Conservation (phyloP, 139 green algal species). For the Closterium sp. region DNA sequence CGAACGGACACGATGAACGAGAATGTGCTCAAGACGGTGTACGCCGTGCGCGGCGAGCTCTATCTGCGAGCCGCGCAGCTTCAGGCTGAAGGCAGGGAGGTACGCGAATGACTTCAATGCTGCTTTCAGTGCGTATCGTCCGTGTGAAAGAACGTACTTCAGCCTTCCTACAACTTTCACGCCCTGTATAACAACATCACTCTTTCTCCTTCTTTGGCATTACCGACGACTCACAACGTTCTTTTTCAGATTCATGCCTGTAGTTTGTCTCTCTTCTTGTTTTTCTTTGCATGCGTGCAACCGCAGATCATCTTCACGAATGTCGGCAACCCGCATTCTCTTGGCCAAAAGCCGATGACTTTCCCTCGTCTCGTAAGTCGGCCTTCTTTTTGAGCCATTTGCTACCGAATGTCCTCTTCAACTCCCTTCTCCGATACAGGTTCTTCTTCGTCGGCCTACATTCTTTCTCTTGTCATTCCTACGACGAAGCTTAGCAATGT, state of each 20-base stretch:
- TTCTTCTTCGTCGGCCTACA: too few species aligned
- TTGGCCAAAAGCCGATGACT: conserved; percentile 84
- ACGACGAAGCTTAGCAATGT: background rate
- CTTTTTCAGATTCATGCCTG: too few species aligned
- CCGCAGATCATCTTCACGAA: conserved; percentile 90
- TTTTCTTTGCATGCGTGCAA: background rate
- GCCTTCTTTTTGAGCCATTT: background rate
- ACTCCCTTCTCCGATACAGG: too few species aligned
- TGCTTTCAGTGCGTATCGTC: background rate
- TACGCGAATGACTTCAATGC: background rate
- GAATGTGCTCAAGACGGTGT: conserved; percentile 77
- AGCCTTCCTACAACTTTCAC: background rate
- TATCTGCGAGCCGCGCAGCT: conserved; percentile 84
- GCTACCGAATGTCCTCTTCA: background rate
- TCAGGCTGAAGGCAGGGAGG: conserved; percentile 72
- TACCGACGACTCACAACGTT: too few species aligned
- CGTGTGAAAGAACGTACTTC: too few species aligned
- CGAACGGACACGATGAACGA: conserved; percentile 79
- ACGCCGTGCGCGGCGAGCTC: conserved; percentile 90
- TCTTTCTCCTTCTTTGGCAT: too few species aligned
- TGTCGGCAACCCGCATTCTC: conserved; percentile 90
- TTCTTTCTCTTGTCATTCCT: background rate
- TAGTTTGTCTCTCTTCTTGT: background rate
- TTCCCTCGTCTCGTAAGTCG: conserved; percentile 78
- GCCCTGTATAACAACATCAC: background rate